phyloP scores from a whole-genome alignment of 257 asterid genomes.

The Cordia subcordata region DNA sequence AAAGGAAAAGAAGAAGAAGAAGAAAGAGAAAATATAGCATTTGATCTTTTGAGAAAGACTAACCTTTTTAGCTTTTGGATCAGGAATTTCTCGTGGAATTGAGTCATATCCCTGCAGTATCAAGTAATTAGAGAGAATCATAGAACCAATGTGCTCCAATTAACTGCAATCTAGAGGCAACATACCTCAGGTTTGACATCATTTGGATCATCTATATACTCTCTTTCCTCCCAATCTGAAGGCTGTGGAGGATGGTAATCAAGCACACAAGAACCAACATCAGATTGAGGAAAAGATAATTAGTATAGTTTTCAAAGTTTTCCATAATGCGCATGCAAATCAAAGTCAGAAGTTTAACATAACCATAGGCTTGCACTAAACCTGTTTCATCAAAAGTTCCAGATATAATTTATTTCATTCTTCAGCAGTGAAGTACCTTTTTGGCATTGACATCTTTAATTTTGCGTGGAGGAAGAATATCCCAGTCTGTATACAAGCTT shows the following conservation, averaged over 20 bases:
- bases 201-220: slow-evolving; percentile 80
- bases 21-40: background rate
- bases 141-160: background rate
- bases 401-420: background rate
- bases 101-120: slow-evolving; percentile 80
- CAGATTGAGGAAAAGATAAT: background rate
- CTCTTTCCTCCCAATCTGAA: slow-evolving; percentile 94
- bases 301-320: no score
- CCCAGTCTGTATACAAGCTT: slow-evolving; percentile 94
- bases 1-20: background rate
- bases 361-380: no score
- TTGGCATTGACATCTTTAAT: slow-evolving; percentile 68
- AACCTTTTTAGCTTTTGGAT: slow-evolving; percentile 81
- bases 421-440: slow-evolving; percentile 39
- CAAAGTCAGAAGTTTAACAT: background rate
- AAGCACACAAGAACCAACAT: background rate
- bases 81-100: slow-evolving; percentile 88
- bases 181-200: slow-evolving; percentile 75
- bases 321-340: background rate
- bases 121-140: slow-evolving; percentile 3
- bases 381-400: no score
- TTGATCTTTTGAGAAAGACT: slow-evolving; percentile 7
- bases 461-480: slow-evolving; percentile 81
- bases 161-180: slow-evolving; percentile 6
- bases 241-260: slow-evolving; percentile 46